Evolutionary conservation across 75 land plant genomes (phyloP).

Genomic region (Ceratopteris richardii): DNA sequence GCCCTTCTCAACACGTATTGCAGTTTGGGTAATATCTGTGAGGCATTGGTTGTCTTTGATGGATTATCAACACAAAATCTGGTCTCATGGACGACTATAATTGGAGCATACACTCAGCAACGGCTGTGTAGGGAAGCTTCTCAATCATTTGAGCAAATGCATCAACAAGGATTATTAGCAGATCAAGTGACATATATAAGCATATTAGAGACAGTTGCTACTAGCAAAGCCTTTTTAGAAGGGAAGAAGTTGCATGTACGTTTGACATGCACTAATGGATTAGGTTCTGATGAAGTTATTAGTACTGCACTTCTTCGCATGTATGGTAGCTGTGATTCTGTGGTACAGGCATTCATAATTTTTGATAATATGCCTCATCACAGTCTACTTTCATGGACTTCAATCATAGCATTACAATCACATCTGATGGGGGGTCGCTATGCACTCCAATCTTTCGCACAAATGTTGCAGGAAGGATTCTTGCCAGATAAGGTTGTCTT

Average conservation of each 20-base stretch:
- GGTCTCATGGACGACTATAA: conserved; percentile 26
- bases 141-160: conserved; percentile 9
- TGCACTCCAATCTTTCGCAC: not conserved
- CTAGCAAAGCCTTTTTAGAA: not conserved
- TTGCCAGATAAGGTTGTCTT: not conserved
- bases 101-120: conserved; percentile 10
- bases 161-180: conserved; percentile 5
- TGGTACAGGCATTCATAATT: conserved; percentile 15
- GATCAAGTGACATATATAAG: conserved; percentile 13
- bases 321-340: conserved; percentile 38
- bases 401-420: conserved; percentile 29
- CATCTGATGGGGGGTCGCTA: not conserved
- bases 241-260: not conserved
- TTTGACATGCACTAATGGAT: not conserved
- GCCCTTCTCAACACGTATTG: conserved; percentile 55
- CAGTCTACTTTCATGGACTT: conserved; percentile 48
- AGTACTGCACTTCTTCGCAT: conserved; percentile 26
- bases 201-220: not conserved
- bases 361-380: conserved; percentile 19
- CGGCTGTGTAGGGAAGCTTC: conserved; percentile 5
- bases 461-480: not conserved
- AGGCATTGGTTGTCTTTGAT: conserved; percentile 28
- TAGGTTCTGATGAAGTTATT: not conserved
- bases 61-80: conserved; percentile 33
- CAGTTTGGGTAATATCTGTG: conserved; percentile 28